Evolutionary conservation across 331 rosid genomes (phyloP), one percentile per base, ranked within the genome.

Genomic region (Prunus yedoensis): DNA sequence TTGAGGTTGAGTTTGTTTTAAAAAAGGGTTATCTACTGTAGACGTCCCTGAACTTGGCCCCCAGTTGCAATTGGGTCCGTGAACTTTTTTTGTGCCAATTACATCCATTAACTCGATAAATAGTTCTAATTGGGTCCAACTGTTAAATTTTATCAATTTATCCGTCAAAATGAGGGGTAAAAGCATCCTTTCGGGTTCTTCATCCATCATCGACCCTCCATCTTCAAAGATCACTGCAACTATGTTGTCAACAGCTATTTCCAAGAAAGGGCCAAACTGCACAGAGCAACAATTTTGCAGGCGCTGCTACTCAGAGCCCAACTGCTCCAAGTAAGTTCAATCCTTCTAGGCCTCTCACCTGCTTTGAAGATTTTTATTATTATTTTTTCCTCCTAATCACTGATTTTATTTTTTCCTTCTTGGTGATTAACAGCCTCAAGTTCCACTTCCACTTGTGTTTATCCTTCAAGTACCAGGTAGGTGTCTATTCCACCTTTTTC

Each of bases 161-260:
- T 28, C 4, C 32, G 0, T 28, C 32, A 28, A 28, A 28, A 28
- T 28, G 32, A 28, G 32, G 0, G 32, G 4, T 28, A 28, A 28
- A 28, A 28, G 0, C 0, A 0, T 28, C 32, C 3, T 28, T 28
- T 28, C 32, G 0, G 4, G 32, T 28, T 28, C 32, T 28, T 28
- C 73, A 6, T 95, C 32, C 4, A 98, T 82, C 91, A 57, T 81
- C 64, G 74, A 3, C 99, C 98, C 32, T 28, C 32, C 32, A 28
- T 96, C 17, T 70, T 95, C 8, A 90, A 95, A 47, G 96, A 88
- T 80, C 99, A 95, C 74, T 95, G 97, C 78, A 89, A 30, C 63
- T 95, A 84, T 78, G n/a, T n/a, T n/a, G n/a, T n/a, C n/a, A n/a
- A n/a, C n/a, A n/a, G n/a, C n/a, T n/a, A n/a, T n/a, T n/a, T n/a